Evolutionary conservation across 768 basidiomycete genomes (phyloP), one percentile per base, ranked within the genome.

Genomic region (Mycena chlorophos): DNA sequence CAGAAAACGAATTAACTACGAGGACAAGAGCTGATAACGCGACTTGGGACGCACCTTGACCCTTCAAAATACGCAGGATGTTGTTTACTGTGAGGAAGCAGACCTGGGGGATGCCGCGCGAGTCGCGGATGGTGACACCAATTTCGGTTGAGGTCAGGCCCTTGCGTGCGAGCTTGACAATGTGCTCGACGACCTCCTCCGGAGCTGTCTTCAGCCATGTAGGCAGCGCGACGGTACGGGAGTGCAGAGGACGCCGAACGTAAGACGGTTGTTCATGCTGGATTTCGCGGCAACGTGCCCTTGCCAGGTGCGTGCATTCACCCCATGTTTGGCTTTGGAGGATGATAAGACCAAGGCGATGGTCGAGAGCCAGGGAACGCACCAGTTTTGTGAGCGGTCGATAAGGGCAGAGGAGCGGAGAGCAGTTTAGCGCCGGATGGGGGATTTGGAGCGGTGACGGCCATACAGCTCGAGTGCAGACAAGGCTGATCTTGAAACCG

Each of bases 301-400:
- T 98, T 98, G 78, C 94, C 94, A 77, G 94, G 94, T 86, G 94
- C 94, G 86, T 98, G 96, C 93, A 97, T 94, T 72, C 94, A 93
- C 91, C 89, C 91, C 91, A 93, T 93, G 78, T 66, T 78, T 72
- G 58, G 68, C 60, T 77, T 73, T 81, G 26, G 5, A 49, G 16
- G n/a, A n/a, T n/a, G n/a, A n/a, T n/a, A n/a, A n/a, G n/a, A n/a
- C n/a, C n/a, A n/a, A n/a, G n/a, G n/a, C n/a, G n/a, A n/a, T n/a
- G n/a, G n/a, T n/a, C n/a, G n/a, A n/a, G n/a, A n/a, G n/a, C n/a
- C n/a, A n/a, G n/a, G n/a, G n/a, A n/a, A n/a, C n/a, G n/a, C n/a
- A n/a, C n/a, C n/a, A n/a, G n/a, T n/a, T n/a, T n/a, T n/a, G n/a
- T n/a, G n/a, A n/a, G n/a, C n/a, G n/a, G n/a, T n/a, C n/a, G n/a